Evolutionary conservation across 139 green algal genomes (phyloP).

Genomic region (Chlorella sp.): DNA sequence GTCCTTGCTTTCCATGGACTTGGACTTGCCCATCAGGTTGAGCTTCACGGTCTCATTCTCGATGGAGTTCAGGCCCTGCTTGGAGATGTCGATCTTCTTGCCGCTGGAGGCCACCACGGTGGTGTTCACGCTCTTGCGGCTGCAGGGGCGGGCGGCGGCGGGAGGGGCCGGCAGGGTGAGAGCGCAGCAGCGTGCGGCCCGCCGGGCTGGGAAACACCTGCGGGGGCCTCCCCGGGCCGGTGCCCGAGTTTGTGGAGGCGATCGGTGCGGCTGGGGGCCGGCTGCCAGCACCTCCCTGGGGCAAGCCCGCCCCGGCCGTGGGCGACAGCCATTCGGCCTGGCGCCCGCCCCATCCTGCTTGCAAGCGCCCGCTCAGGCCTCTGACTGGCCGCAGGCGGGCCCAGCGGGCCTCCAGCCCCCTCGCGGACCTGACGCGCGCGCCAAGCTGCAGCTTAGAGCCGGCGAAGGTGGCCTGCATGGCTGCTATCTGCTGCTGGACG

Average conservation of each 20-base stretch:
- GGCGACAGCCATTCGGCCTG: not conserved
- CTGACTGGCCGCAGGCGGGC: too few species aligned
- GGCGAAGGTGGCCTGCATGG: not conserved
- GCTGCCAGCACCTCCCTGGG: not conserved
- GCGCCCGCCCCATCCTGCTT: not conserved
- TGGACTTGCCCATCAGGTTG: constrained; percentile 85
- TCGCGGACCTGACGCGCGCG: not conserved
- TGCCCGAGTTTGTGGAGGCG: not conserved
- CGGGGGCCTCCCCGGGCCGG: too few species aligned
- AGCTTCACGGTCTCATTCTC: constrained; percentile 77
- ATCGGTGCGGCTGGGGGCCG: not conserved
- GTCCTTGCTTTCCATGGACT: constrained; percentile 85
- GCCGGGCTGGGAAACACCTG: too few species aligned
- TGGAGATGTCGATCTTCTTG: constrained; percentile 92
- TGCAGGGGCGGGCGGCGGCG: constrained; percentile 8
- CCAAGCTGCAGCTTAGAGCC: too few species aligned
- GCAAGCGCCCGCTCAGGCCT: too few species aligned
- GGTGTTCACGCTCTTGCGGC: constrained; percentile 42
- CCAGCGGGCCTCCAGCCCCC: not conserved
- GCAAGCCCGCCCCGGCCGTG: not conserved
- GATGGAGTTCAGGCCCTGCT: constrained; percentile 87
- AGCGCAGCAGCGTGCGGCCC: not conserved
- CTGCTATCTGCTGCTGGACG: constrained; percentile 2
- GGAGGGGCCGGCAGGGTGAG: not conserved
- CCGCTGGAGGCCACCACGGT: constrained; percentile 53